Evolutionary conservation across 1,284 basidiomycete species (phyloP), one percentile per base, ranked within the genome.

Genomic region (Ganoderma resinaceum): DNA sequence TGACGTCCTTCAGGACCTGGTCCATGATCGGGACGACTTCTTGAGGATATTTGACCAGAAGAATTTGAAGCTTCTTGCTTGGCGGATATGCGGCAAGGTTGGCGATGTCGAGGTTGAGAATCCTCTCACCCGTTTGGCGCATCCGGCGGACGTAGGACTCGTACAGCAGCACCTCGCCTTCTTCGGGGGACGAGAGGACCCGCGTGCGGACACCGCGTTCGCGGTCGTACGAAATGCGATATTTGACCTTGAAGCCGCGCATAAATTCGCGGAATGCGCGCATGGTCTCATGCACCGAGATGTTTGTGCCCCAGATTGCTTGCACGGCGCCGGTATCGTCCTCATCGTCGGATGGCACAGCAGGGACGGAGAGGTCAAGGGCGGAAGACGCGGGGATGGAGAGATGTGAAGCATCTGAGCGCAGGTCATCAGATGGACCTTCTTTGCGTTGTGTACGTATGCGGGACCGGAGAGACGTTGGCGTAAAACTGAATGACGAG

Each of bases 1-100:
- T 93, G 65, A 94, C 81, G 76, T 99, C 97, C 80, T 97, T 95
- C 73, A 99, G 83, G 0, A 96, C 93, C 77, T 97, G 95, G 85
- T 99, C 98, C 92, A 98, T 96, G 63, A 95, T 95, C 2, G 97
- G 97, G 53, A 99, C 88, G 63, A 99, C 91, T 83, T 99, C 97
- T 80, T 98, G 96, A 0, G 97, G 98, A 79, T 97, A 99, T 78
- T 96, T 96, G 72, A 91, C 80, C 16, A 99, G 83, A 76, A 95
- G 93, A 53, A 83, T 82, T 77, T 94, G 88, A 16, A 98, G 85
- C 80, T 95, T 96, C 77, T 90, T 91, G 70, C 91, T 90, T 7
- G 94, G 90, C 0, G 95, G 95, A 79, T 93, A 99, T 0, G 97
- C 90, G 35, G 92, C 85, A n/a, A 99, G 82, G 79, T 99, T 98